Conservation (phyloP, 2,329 filamentous ascomycete genomes). For the Elsinoe perseae region DNA sequence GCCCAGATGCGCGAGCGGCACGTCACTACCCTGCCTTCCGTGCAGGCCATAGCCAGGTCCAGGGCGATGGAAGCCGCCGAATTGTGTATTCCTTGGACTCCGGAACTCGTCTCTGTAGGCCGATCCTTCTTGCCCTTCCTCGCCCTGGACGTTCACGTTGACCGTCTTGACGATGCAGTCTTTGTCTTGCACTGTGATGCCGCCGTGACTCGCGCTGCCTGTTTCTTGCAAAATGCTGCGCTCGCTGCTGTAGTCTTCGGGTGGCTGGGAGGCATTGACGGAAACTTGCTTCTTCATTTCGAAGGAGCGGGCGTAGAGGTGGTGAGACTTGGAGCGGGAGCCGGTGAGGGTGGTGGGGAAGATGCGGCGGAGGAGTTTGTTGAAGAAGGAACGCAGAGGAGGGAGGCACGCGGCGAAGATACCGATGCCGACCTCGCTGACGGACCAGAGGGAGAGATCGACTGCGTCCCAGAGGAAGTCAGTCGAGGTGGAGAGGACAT, state of each 20-base stretch:
- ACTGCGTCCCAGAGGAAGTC: slow-evolving; percentile 18
- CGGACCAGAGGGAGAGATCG: slow-evolving; percentile 17
- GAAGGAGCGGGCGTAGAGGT: neutral
- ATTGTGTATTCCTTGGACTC: slow-evolving; percentile 1
- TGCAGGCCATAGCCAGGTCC: neutral
- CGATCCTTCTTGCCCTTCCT: neutral
- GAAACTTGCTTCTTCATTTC: slow-evolving; percentile 6
- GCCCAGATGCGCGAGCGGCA: neutral
- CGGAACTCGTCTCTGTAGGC: slow-evolving; percentile 2
- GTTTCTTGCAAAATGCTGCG: slow-evolving; percentile 1
- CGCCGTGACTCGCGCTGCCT: neutral
- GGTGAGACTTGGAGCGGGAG: slow-evolving; percentile 6
- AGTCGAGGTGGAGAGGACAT: slow-evolving; percentile 13
- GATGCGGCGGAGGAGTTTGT: slow-evolving; percentile 13
- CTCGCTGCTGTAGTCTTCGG: slow-evolving; percentile 12
- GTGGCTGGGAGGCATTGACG: neutral
- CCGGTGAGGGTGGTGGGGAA: slow-evolving; percentile 11
- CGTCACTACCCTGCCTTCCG: neutral
- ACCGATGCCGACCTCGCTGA: slow-evolving; percentile 18
- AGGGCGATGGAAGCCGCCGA: neutral
- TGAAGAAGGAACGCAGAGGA: slow-evolving; percentile 18
- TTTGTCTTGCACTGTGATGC: slow-evolving; percentile 6
- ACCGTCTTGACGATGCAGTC: slow-evolving; percentile 15
- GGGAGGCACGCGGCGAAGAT: slow-evolving; percentile 19
- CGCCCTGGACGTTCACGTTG: slow-evolving; percentile 8